Base-by-base conservation (phyloP, 768 basidiomycete species). In the Leccinum disarticulatum region DNA sequence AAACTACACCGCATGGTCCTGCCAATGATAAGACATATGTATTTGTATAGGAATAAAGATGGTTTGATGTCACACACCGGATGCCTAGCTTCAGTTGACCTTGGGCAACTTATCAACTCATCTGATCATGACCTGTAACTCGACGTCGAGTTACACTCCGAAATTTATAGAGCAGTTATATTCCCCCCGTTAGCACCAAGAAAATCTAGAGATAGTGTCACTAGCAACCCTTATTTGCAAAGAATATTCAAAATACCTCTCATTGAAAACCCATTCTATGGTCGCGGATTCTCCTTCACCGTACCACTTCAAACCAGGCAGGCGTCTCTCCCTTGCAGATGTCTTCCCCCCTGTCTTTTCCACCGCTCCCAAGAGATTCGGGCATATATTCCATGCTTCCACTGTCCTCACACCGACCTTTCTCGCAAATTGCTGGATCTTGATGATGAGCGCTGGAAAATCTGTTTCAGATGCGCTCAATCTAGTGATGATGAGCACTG, bases 271-370 rank as follows among this genome's bases (percentile, higher is more conserved):
- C 81, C 81, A 83, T 19, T 71, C 67, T 13, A 81, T 66, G 36
- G 73, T 64, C 6, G 63, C 59, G 5, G 66, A 64, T 2, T 65
- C 33, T 60, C 75, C 78, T 10, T 61, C 31, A 33, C 79, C 80
- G 67, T 84, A 84, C 79, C 80, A 83, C 50, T 77, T 80, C 47
- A 82, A 72, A 5, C 77, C 65, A 5, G 80, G 73, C 15, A 83
- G 61, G 65, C 80, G 78, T 19, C 75, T 75, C 2, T 68, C 57
- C 28, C 81, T 70, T 36, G 71, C 64, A 41, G 64, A 54, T 1
- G 70, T 76, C 38, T 47, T 65, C 0, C 75, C 78, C 6, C 76
- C 75, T 6, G 73, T 55, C 17, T 56, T 60, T 10, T 49, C 53
- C 1, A 71, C 74, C 28, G 65, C 56, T 6, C 58, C 55, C 41